A percentile compares a stretch with the other conserved stretches of the same genome.
These are phyloP conservation scores for Oryza meyeriana DNA, from an alignment of 176 grass and related monocot genomes.

Conservation along the genomic window DNA sequence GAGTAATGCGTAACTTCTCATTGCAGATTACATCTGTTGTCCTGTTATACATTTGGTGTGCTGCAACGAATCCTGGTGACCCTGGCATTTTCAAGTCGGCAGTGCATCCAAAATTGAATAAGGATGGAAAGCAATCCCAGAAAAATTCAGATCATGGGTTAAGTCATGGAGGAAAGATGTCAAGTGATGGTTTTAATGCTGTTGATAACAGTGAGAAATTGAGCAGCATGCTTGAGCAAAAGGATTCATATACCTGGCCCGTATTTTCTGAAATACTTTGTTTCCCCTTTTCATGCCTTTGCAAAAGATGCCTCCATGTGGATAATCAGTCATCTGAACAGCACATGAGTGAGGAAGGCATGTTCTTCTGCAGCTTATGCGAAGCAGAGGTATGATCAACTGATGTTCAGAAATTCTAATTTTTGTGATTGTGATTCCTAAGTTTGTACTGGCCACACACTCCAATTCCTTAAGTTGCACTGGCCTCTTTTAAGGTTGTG, in stretches of 20 bases:
- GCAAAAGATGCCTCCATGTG: conserved; percentile 43
- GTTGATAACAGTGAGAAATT: conserved; percentile 47
- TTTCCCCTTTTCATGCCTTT: conserved; percentile 48
- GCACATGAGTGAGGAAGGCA: conserved; percentile 71
- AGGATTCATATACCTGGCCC: conserved; percentile 43
- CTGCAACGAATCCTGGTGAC: conserved; percentile 85
- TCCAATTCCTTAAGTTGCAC: not conserved
- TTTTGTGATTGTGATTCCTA: not conserved
- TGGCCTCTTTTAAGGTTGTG: not conserved
- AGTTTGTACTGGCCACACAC: not conserved
- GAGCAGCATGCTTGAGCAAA: conserved; percentile 43
- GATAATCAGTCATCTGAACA: conserved; percentile 60
- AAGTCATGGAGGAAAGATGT: conserved; percentile 36
- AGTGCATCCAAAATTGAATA: conserved; percentile 47
- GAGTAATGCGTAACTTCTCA: not conserved
- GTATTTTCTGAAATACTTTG: conserved; percentile 44
- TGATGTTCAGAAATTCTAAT: not conserved
- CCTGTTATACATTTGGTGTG: conserved; percentile 82
- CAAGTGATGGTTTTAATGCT: conserved; percentile 29
- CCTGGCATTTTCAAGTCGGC: conserved; percentile 75
- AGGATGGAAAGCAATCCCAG: conserved; percentile 39
- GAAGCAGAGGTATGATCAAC: conserved; percentile 77
- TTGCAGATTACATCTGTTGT: conserved; percentile 73
- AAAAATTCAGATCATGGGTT: conserved; percentile 41
- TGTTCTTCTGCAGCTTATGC: conserved; percentile 96